Evolutionary conservation across 441 rosid species (phyloP).

Genomic region (Syzygium malaccense): DNA sequence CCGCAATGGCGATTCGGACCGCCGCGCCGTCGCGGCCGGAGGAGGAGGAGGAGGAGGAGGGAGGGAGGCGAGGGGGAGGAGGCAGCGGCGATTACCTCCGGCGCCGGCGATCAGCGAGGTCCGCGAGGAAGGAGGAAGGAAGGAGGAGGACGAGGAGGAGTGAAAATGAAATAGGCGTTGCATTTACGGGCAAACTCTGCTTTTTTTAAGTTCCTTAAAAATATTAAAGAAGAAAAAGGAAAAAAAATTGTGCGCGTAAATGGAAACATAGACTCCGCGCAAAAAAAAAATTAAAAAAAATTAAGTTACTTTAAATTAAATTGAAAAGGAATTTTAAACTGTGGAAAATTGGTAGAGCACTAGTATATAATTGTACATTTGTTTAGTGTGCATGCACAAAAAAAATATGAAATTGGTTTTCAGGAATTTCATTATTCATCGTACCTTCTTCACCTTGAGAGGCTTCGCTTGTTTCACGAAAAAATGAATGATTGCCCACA

Average conservation of each 20-base stretch:
- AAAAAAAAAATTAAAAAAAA: rapidly evolving
- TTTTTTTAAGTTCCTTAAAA: background rate
- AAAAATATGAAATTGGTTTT: background rate
- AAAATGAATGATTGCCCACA: no score
- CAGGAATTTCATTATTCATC: background rate
- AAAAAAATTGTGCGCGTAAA: background rate
- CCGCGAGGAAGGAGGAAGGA: background rate
- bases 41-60: background rate
- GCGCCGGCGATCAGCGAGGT: background rate
- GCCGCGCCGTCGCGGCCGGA: background rate
- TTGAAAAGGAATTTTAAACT: background rate
- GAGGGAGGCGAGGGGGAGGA: background rate
- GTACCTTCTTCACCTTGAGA: background rate
- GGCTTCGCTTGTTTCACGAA: no score
- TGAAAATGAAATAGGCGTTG: background rate
- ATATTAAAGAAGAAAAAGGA: background rate
- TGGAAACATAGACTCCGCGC: background rate
- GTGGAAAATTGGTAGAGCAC: background rate
- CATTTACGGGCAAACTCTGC: background rate
- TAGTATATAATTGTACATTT: background rate
- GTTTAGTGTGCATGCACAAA: background rate
- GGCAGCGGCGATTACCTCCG: background rate
- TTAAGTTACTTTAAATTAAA: background rate
- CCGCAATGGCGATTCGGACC: background rate
- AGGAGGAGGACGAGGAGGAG: background rate